Evolutionary conservation across 2,329 filamentous ascomycete species (phyloP), one percentile per base, ranked within the genome.

Genomic region (Ceratocystis colombiana): DNA sequence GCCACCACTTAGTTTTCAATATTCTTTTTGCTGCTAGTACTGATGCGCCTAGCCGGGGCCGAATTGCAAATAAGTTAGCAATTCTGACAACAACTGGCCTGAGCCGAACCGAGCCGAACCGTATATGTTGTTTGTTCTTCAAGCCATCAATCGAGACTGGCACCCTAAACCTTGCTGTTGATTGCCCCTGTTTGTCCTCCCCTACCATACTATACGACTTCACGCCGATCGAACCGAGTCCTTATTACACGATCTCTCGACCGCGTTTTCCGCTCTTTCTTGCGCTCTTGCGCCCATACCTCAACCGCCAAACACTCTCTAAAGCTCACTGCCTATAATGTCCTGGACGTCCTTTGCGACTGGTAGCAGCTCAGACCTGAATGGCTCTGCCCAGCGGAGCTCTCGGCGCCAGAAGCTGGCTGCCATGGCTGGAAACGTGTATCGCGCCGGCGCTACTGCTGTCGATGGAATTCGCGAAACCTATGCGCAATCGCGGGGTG

Each of bases 321-420:
- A 53, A 4, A 64, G 7, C 5, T 5, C 28, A 50, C 10, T 17
- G n/a, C 55, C 17, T 2, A 53, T n/a, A 28, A 67, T 68, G 64
- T 65, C 57, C 44, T 62, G 65, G 65, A 25, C 59, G 10, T 62
- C 65, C 37, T 67, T 67, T 59, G 55, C 55, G 17, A 37, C 55
- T 8, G 53, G 50, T 22, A 44, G 41, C 25, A 44, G 61, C 64
- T 70, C 72, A 48, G 64, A 64, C 33, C 25, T 44, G 5, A 68
- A 68, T 4, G 71, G 71, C 46, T 68, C 74, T 46, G 76, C 78
- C 20, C 83, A 91, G 76, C 81, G 83, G 45, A 90, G 91, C 0
- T 82, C 84, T n/a, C 80, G 90, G 70, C 82, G 93, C 71, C 88
- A 82, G 75, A 95, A 88, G 78, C 78, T 96, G 55, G 89, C 88